Conservation (phyloP, 257 asterid species). For the Salvia miltiorrhiza region DNA sequence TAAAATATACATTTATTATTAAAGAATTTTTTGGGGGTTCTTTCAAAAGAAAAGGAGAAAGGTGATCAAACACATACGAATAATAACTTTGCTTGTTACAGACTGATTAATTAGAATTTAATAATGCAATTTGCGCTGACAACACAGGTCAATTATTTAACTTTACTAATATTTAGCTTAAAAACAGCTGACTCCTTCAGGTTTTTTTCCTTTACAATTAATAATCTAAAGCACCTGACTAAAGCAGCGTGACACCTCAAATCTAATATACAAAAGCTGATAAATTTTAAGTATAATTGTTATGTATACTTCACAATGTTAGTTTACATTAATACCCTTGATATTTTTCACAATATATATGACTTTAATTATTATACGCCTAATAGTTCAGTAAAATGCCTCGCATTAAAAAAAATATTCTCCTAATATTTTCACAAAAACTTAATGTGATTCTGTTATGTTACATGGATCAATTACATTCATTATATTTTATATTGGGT, state of each 20-base stretch:
- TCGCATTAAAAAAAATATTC: too few relatives aligned
- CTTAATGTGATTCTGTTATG: too few relatives aligned
- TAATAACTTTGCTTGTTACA: neutral
- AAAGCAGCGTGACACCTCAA: slow-evolving; percentile 29
- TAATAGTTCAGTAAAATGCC: neutral
- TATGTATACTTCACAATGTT: neutral
- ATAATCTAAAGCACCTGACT: slow-evolving; percentile 25
- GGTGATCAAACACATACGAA: neutral
- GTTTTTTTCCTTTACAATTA: slow-evolving; percentile 13
- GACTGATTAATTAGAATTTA: neutral
- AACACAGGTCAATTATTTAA: slow-evolving; percentile 25
- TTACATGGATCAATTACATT: too few relatives aligned
- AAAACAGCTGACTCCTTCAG: slow-evolving; percentile 31
- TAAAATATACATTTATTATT: too few relatives aligned
- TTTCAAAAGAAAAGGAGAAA: neutral
- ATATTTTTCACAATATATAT: too few relatives aligned
- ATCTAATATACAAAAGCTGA: neutral
- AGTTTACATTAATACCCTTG: neutral
- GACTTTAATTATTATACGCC: too few relatives aligned
- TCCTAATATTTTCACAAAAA: too few relatives aligned
- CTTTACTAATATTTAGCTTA: slow-evolving; percentile 18
- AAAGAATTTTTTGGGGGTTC: too few relatives aligned
- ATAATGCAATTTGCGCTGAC: slow-evolving; percentile 20
- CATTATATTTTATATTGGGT: too few relatives aligned
- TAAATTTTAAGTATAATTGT: neutral